Percentiles rank a stretch among this genome's conserved stretches.
Conservation (phyloP, 2,329 filamentous ascomycete genomes). For the Phaeophleospora eucalypticola region DNA sequence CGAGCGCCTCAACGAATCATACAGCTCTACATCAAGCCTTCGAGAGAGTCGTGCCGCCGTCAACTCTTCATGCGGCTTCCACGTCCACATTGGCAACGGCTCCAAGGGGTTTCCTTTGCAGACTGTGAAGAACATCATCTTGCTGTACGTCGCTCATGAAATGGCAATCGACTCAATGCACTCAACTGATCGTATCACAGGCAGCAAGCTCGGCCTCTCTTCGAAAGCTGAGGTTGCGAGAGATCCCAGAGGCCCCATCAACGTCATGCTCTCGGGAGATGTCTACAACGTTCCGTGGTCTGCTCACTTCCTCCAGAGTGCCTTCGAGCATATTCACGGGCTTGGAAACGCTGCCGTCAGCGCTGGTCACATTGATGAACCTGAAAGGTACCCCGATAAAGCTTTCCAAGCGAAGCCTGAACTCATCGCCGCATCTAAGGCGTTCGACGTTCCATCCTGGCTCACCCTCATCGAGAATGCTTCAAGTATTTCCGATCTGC, state of each 20-base stretch:
- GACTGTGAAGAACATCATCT: constrained; percentile 30
- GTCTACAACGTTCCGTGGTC: constrained; percentile 15
- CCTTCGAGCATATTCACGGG: neutral
- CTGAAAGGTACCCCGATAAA: constrained; percentile 2
- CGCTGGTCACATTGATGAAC: neutral
- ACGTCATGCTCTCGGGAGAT: neutral
- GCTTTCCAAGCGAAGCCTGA: constrained; percentile 1
- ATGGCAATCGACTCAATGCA: constrained; percentile 27
- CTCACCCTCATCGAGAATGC: constrained; percentile 12
- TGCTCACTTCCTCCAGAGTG: constrained; percentile 4
- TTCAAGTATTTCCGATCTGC: constrained; percentile 6
- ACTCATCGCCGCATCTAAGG: constrained; percentile 3
- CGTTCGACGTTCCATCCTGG: constrained; percentile 8
- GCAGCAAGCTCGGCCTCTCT: constrained; percentile 5
- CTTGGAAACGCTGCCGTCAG: neutral
- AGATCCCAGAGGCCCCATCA: neutral
- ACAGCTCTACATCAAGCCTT: constrained; percentile 3
- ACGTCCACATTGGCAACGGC: constrained; percentile 33
- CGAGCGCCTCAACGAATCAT: constrained; percentile 9
- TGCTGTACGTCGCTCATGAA: constrained; percentile 28
- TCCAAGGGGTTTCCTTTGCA: constrained; percentile 20
- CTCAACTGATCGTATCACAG: constrained; percentile 16
- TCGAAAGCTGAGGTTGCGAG: neutral
- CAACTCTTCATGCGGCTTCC: constrained; percentile 25
- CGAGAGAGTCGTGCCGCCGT: constrained; percentile 18